phyloP scores from a whole-genome alignment of 495 filamentous ascomycete species.

The Hypoxylon crocopeplum region DNA sequence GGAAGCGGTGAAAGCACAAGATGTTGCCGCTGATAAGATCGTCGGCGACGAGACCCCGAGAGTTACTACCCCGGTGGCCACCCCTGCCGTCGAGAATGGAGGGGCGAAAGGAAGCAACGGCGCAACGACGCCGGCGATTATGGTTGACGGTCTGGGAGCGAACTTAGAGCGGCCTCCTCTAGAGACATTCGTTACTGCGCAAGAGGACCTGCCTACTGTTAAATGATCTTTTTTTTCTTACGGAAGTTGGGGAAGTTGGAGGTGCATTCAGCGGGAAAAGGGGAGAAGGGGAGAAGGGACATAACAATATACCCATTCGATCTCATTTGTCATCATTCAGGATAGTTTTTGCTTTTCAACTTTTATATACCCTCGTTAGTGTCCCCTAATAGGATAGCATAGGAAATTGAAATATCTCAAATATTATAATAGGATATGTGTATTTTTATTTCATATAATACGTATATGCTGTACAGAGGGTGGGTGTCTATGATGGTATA shows the following conservation, averaged over 20 bases:
- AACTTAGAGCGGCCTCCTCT: constrained; percentile 39
- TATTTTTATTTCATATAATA: neutral
- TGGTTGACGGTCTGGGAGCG: neutral
- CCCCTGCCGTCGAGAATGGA: constrained; percentile 4
- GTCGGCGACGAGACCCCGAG: neutral
- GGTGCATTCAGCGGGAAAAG: neutral
- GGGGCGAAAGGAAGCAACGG: neutral
- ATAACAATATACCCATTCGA: constrained; percentile 33
- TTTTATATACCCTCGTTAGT: constrained; percentile 33
- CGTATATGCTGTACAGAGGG: constrained; percentile 2
- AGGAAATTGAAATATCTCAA: constrained; percentile 9
- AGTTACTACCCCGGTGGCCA: neutral
- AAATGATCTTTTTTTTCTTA: constrained; percentile 7
- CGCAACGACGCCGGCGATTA: constrained; percentile 11
- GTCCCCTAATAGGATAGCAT: constrained; percentile 7
- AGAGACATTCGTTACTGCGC: constrained; percentile 53
- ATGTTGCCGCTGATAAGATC: neutral
- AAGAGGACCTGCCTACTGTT: constrained; percentile 40
- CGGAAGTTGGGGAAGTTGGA: neutral
- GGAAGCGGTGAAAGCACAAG: constrained; percentile 1
- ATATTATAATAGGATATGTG: neutral
- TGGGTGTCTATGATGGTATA: no score
- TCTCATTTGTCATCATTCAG: constrained; percentile 24
- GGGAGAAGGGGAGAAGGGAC: constrained; percentile 1
- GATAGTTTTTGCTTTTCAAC: constrained; percentile 24